Percentiles rank a stretch among this genome's conserved stretches.
Evolutionary conservation across 805 yeast genomes (phyloP).

Genomic region (Suhomyces faveliae): DNA sequence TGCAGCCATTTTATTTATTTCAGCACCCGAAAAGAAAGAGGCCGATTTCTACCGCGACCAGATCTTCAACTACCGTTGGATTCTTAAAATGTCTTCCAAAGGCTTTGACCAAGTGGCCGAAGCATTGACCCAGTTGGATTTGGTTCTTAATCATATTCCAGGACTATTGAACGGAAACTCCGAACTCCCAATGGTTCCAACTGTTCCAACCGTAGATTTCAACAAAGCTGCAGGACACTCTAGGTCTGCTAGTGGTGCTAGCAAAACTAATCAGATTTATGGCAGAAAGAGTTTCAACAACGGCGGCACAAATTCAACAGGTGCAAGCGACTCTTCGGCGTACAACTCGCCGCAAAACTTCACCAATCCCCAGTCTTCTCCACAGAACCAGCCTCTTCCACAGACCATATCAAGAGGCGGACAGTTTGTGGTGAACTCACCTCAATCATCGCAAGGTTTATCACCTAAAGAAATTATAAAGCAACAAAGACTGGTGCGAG

Average conservation of each 20-base stretch:
- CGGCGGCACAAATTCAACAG: not conserved
- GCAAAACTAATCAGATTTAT: no score
- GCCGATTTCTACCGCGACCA: slow-evolving; percentile 62
- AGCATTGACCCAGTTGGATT: slow-evolving; percentile 70
- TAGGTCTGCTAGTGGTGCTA: no score
- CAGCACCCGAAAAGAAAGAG: slow-evolving; percentile 58
- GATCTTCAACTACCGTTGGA: slow-evolving; percentile 74
- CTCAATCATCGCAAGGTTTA: slow-evolving; percentile 27
- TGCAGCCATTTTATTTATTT: slow-evolving; percentile 75
- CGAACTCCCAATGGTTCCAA: slow-evolving; percentile 38
- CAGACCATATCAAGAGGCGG: slow-evolving; percentile 17
- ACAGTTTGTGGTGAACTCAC: slow-evolving; percentile 21
- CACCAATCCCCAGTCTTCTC: slow-evolving; percentile 1
- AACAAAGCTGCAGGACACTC: slow-evolving; percentile 2
- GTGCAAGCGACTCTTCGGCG: slow-evolving; percentile 12
- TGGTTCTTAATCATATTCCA: slow-evolving; percentile 72
- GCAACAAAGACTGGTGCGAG: slow-evolving; percentile 9
- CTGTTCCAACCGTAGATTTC: slow-evolving; percentile 27
- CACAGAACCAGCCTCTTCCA: not conserved
- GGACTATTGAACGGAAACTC: slow-evolving; percentile 49
- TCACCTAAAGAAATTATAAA: slow-evolving; percentile 31
- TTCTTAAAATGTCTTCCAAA: slow-evolving; percentile 68
- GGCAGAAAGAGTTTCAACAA: slow-evolving; percentile 3
- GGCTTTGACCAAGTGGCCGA: slow-evolving; percentile 77
- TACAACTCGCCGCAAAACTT: slow-evolving; percentile 22